A percentile compares a stretch with the other conserved stretches of the same genome.
Conservation (phyloP, 78 protist species). For the Protostelium mycophagum region DNA sequence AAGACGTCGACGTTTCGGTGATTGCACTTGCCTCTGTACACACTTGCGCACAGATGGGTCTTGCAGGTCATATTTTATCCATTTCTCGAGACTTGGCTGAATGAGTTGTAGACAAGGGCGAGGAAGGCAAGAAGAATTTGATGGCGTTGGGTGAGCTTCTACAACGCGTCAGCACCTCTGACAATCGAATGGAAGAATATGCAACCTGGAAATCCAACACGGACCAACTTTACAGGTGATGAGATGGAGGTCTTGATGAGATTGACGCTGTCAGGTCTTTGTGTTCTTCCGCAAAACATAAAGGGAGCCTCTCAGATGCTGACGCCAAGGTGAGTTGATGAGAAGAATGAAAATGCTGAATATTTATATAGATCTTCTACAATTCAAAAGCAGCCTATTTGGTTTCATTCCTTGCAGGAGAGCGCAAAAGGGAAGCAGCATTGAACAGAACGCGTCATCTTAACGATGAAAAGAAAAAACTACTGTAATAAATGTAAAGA, state of each 20-base stretch:
- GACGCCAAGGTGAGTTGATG: background rate
- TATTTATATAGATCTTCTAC: too few species aligned
- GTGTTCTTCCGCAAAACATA: too few species aligned
- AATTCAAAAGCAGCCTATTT: constrained; percentile 4
- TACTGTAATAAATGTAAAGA: too few species aligned
- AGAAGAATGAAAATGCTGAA: constrained; percentile 24
- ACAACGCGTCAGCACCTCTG: background rate
- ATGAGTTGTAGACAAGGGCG: constrained; percentile 14
- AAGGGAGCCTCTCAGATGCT: too few species aligned
- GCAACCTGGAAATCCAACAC: constrained; percentile 16
- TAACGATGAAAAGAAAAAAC: too few species aligned
- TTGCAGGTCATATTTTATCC: constrained; percentile 26
- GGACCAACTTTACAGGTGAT: background rate
- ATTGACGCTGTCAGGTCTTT: too few species aligned
- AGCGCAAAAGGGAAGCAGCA: background rate
- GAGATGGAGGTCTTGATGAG: too few species aligned
- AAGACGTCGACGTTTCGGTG: constrained; percentile 9
- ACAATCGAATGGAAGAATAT: constrained; percentile 4
- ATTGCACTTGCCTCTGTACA: background rate
- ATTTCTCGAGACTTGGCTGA: constrained; percentile 19
- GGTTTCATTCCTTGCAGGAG: background rate
- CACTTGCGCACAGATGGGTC: background rate
- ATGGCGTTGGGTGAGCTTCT: background rate
- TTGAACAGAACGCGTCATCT: background rate
- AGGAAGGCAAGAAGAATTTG: background rate